Evolutionary conservation across 2,329 filamentous ascomycete species (phyloP).

Genomic region (Gliomastix tumulicola): DNA sequence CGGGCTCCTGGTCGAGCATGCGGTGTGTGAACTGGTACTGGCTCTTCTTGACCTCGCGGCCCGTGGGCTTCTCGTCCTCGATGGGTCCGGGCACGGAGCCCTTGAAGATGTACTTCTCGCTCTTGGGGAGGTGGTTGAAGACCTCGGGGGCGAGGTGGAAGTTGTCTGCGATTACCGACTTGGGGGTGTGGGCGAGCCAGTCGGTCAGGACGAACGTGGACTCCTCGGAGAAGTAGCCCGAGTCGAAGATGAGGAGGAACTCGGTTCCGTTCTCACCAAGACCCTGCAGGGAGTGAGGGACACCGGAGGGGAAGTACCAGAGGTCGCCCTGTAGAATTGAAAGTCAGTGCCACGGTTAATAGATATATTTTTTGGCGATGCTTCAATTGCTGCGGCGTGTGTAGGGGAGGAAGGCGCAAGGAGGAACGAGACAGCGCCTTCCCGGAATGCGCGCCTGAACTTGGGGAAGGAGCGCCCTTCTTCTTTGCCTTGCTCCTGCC

Average conservation of each 20-base stretch:
- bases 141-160: constrained; percentile 66
- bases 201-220: constrained; percentile 69
- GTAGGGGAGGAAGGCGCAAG: too few species aligned
- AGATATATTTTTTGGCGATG: too few species aligned
- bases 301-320: constrained; percentile 75
- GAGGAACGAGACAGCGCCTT: too few species aligned
- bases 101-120: constrained; percentile 73
- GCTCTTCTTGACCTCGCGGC: constrained; percentile 57
- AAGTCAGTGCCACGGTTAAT: too few species aligned
- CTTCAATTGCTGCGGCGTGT: too few species aligned
- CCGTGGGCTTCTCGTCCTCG: constrained; percentile 55
- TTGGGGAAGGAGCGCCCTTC: too few species aligned
- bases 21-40: constrained; percentile 64
- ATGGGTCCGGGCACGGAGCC: constrained; percentile 59
- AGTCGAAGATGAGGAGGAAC: constrained; percentile 41
- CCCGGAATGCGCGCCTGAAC: too few species aligned
- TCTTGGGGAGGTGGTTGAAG: constrained; percentile 59
- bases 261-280: constrained; percentile 54
- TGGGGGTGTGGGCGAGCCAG: constrained; percentile 67
- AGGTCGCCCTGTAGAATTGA: too few species aligned
- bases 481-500: too few species aligned
- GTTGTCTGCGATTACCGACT: constrained; percentile 66
- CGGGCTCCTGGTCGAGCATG: constrained; percentile 63
- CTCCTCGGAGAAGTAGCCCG: constrained; percentile 46
- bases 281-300: constrained; percentile 72